Evolutionary conservation across 768 basidiomycete genomes (phyloP).

Genomic region (Pholiota conissans): DNA sequence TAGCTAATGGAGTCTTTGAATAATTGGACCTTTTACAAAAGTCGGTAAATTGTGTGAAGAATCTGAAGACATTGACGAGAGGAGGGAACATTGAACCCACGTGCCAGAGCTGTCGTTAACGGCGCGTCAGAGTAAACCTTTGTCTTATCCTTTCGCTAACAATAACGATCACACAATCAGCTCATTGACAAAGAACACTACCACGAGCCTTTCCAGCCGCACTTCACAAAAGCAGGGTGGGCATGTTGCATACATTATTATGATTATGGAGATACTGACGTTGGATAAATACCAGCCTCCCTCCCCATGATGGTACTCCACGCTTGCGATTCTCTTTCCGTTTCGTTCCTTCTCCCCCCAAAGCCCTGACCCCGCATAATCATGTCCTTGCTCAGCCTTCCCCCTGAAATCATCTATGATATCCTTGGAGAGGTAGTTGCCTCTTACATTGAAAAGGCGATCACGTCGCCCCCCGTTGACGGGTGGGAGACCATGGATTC

Average conservation of each 20-base stretch:
- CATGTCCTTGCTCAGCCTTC: constrained; percentile 1
- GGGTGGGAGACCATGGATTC: constrained; percentile 1
- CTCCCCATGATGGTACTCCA: too few relatives aligned
- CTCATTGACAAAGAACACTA: background rate
- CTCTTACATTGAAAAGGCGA: constrained; percentile 8
- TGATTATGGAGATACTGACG: background rate
- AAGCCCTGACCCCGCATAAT: background rate
- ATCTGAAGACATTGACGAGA: too few relatives aligned
- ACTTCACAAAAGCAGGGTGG: background rate
- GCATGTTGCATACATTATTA: too few relatives aligned
- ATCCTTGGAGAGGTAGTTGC: constrained; percentile 8
- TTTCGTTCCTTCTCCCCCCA: background rate
- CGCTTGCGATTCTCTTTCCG: too few relatives aligned
- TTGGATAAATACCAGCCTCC: background rate
- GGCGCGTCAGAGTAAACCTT: too few relatives aligned
- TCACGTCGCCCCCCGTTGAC: constrained; percentile 4
- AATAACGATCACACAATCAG: constrained; percentile 1
- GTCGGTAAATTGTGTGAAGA: too few relatives aligned
- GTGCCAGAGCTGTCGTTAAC: too few relatives aligned
- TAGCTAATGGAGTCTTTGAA: too few relatives aligned
- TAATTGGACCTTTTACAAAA: too few relatives aligned
- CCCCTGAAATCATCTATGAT: constrained; percentile 7
- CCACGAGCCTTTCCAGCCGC: background rate
- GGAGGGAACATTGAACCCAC: too few relatives aligned
- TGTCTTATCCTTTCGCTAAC: background rate